Conservation (phyloP, 78 protist species). For the Dictyostelium firmibasis region DNA sequence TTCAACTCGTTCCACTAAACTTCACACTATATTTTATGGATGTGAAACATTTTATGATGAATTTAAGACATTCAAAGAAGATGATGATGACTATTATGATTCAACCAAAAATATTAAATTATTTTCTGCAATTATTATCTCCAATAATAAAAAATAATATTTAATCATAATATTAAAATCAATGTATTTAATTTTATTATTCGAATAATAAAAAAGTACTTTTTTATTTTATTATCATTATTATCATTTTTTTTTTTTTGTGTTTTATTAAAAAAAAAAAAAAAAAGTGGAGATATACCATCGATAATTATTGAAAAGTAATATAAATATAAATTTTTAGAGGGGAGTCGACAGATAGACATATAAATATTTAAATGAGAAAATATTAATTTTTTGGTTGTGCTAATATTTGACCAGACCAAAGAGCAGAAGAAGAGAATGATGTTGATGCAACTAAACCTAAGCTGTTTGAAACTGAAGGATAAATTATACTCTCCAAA, state of each 20-base stretch:
- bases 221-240: too few species aligned
- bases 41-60: not conserved
- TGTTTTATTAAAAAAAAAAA: too few species aligned
- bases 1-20: not conserved
- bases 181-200: too few species aligned
- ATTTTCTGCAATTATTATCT: not conserved
- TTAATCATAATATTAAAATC: too few species aligned
- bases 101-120: not conserved
- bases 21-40: not conserved
- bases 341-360: too few species aligned
- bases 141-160: not conserved
- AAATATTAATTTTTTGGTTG: not conserved
- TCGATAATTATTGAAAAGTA: too few species aligned
- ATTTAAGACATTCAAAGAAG: not conserved
- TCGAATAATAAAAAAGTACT: too few species aligned
- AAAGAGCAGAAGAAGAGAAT: not conserved
- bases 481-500: conserved; percentile 1
- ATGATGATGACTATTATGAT: not conserved
- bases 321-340: too few species aligned
- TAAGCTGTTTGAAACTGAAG: not conserved
- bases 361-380: too few species aligned
- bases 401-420: not conserved
- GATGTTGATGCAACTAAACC: conserved; percentile 18
- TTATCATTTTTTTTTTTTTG: too few species aligned
- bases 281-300: too few species aligned